Conservation (phyloP, 306 rosid genomes). For the Castanea crenata region DNA sequence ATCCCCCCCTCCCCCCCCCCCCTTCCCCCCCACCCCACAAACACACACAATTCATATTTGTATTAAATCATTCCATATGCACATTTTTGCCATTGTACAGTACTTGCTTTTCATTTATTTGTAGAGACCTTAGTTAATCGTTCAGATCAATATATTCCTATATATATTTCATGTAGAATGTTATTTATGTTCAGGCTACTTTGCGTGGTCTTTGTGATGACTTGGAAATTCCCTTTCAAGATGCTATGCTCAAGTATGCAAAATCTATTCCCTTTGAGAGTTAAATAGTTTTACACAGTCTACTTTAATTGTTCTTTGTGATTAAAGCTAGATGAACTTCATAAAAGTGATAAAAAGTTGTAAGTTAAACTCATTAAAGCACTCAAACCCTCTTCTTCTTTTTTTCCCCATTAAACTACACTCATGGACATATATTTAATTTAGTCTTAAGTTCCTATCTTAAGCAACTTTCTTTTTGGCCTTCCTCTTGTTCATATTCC, state of each 20-base stretch:
- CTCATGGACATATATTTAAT: background rate
- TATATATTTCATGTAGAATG: background rate
- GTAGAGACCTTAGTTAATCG: slow-evolving; percentile 8
- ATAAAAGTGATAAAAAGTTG: slow-evolving; percentile 2
- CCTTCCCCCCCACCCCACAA: background rate
- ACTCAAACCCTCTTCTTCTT: background rate
- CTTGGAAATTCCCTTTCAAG: slow-evolving; percentile 67
- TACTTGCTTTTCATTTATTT: background rate
- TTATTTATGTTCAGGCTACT: slow-evolving; percentile 50
- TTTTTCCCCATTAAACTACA: background rate
- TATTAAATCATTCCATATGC: background rate
- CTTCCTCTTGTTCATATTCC: slow-evolving; percentile 6
- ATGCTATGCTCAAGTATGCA: slow-evolving; percentile 71
- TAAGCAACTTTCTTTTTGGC: slow-evolving; percentile 5
- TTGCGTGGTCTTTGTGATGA: slow-evolving; percentile 69
- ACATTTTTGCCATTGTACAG: slow-evolving; percentile 6
- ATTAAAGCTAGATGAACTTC: background rate
- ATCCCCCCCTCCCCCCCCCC: background rate
- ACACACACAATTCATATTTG: no score
- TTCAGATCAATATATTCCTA: background rate
- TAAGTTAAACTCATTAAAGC: background rate
- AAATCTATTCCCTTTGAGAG: slow-evolving; percentile 12
- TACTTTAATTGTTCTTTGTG: background rate
- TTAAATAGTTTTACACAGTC: background rate
- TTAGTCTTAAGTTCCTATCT: background rate